These are phyloP conservation scores for Arthrobotrys sinensis DNA, from an alignment of 2,329 filamentous ascomycete species.

Conservation along the genomic window DNA sequence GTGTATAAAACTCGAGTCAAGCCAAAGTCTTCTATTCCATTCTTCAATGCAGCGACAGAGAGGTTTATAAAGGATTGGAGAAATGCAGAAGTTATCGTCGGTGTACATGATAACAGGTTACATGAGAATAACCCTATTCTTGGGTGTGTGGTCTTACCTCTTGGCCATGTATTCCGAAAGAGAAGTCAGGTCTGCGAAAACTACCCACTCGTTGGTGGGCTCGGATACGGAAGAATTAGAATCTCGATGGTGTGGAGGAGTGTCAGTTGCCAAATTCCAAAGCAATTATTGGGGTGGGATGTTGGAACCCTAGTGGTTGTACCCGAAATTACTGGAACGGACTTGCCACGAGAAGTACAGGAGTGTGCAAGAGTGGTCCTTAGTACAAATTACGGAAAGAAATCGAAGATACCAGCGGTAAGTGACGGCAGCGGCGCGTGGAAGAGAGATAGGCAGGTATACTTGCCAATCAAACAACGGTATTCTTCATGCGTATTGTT, in stretches of 20 bases:
- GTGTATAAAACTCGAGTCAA: constrained; percentile 81
- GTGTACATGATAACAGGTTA: constrained; percentile 77
- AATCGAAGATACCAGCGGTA: constrained; percentile 27
- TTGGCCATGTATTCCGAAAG: constrained; percentile 75
- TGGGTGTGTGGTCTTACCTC: constrained; percentile 79
- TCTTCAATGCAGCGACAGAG: constrained; percentile 83
- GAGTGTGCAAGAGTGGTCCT: constrained; percentile 33
- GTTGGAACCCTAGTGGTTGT: constrained; percentile 76
- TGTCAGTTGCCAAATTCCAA: constrained; percentile 75
- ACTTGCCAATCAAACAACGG: constrained; percentile 74
- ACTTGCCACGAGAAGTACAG: constrained; percentile 33
- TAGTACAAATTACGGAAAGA: constrained; percentile 22
- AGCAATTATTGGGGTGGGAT: constrained; percentile 75
- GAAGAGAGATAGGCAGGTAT: constrained; percentile 27
- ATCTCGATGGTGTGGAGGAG: constrained; percentile 82
- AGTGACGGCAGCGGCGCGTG: constrained; percentile 11
- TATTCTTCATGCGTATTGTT: constrained; percentile 74
- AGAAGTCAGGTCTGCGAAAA: constrained; percentile 77
- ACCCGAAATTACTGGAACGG: constrained; percentile 25
- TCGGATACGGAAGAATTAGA: constrained; percentile 79
- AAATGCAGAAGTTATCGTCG: constrained; percentile 77
- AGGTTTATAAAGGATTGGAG: constrained; percentile 79
- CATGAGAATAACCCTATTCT: constrained; percentile 80
- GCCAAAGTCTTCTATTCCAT: constrained; percentile 82
- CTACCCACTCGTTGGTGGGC: constrained; percentile 79